These are phyloP conservation scores for Malbranchea zuffiana DNA, from an alignment of 2,329 filamentous ascomycete genomes.

Conservation along the genomic window DNA sequence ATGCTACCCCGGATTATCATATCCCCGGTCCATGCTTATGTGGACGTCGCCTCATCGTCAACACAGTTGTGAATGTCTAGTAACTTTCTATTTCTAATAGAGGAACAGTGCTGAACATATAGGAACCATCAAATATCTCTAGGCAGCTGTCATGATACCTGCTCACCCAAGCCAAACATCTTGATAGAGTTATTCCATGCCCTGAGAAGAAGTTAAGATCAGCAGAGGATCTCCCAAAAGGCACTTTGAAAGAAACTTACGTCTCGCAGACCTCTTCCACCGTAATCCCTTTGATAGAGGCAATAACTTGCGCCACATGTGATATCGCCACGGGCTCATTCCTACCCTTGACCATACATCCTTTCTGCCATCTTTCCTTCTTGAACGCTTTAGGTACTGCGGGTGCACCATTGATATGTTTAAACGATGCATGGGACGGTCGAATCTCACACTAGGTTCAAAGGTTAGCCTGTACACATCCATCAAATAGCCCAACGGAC, in stretches of 20 bases:
- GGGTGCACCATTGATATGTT: constrained; percentile 58
- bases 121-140: no score
- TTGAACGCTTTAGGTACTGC: constrained; percentile 73
- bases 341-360: constrained; percentile 82
- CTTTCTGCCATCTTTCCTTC: constrained; percentile 88
- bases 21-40: no score
- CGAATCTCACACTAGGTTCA: constrained; percentile 67
- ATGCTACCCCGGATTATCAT: no score
- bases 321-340: constrained; percentile 87
- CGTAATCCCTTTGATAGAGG: constrained; percentile 66
- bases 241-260: constrained; percentile 31
- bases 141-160: constrained; percentile 9
- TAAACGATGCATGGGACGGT: constrained; percentile 73
- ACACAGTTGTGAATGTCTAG: no score
- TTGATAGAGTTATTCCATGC: constrained; percentile 70
- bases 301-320: constrained; percentile 78
- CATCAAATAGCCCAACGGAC: constrained; percentile 10
- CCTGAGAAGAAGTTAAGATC: constrained; percentile 24
- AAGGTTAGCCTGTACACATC: neutral
- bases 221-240: neutral
- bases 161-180: constrained; percentile 63
- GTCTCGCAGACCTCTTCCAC: constrained; percentile 78
- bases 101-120: no score
- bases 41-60: no score
- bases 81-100: no score